Conservation (phyloP, 805 yeast species). For the Candida manassasensis region DNA sequence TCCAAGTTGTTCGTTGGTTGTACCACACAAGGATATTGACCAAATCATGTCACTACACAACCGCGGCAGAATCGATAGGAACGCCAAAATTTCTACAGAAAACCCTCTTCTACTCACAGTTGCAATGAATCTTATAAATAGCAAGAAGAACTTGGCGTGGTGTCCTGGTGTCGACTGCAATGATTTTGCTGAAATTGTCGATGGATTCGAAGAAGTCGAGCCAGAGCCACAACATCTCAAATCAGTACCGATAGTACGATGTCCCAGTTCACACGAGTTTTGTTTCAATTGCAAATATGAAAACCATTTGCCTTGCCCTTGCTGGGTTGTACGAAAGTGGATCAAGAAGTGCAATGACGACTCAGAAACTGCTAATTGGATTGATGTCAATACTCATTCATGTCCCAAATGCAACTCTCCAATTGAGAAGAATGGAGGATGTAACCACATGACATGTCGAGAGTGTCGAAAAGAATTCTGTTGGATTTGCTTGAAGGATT, state of each 20-base stretch:
- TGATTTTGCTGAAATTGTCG: conserved; percentile 42
- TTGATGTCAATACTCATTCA: conserved; percentile 72
- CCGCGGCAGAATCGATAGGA: neutral
- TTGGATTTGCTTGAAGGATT: conserved; percentile 82
- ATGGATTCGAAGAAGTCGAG: conserved; percentile 7
- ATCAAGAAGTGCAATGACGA: conserved; percentile 76
- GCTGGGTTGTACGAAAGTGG: conserved; percentile 68
- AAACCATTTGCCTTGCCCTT: conserved; percentile 83
- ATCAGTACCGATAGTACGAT: conserved; percentile 64
- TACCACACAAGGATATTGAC: conserved; percentile 41
- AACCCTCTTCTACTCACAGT: conserved; percentile 36
- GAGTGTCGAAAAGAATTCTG: conserved; percentile 80
- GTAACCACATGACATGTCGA: conserved; percentile 91
- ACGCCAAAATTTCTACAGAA: conserved; percentile 7
- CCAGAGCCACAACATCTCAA: conserved; percentile 2
- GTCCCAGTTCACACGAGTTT: conserved; percentile 63
- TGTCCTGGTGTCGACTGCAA: conserved; percentile 86
- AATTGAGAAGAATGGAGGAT: conserved; percentile 94
- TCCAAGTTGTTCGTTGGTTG: conserved; percentile 42
- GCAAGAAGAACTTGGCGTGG: conserved; percentile 52
- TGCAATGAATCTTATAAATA: conserved; percentile 47
- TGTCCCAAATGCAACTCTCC: conserved; percentile 79
- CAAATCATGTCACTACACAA: conserved; percentile 7
- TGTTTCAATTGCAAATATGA: conserved; percentile 74
- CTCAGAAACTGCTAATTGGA: conserved; percentile 85